Percentiles rank a stretch among this genome's conserved stretches.
phyloP scores from a whole-genome alignment of 2,329 filamentous ascomycete genomes.

The Salinomyces thailandicus region DNA sequence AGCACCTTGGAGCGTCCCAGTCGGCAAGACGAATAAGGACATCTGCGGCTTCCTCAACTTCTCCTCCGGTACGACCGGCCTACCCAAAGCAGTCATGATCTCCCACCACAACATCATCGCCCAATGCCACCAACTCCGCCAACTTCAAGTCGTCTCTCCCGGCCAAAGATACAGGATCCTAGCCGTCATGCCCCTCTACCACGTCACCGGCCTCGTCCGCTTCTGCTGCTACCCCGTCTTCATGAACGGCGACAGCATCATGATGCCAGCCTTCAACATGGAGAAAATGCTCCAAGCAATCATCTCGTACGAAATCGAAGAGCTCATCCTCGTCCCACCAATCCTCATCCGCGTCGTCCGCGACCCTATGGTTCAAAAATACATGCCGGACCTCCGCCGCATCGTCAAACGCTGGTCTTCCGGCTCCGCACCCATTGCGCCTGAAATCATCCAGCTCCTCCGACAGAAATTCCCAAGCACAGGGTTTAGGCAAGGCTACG shows the following conservation, averaged over 20 bases:
- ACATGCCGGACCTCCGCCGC: constrained; percentile 40
- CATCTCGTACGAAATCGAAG: constrained; percentile 40
- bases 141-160: constrained; percentile 36
- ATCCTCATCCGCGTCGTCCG: constrained; percentile 50
- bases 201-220: constrained; percentile 53
- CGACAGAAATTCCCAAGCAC: constrained; percentile 46
- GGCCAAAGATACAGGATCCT: constrained; percentile 38
- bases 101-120: constrained; percentile 41
- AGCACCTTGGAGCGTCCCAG: constrained; percentile 37
- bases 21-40: constrained; percentile 44
- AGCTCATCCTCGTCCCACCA: constrained; percentile 49
- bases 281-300: constrained; percentile 43
- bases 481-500: constrained; percentile 56
- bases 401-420: constrained; percentile 45
- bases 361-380: constrained; percentile 43
- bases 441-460: constrained; percentile 47
- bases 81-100: constrained; percentile 37
- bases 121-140: constrained; percentile 50
- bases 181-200: constrained; percentile 47
- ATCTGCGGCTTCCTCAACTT: constrained; percentile 42
- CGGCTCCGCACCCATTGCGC: constrained; percentile 48
- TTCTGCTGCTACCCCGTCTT: constrained; percentile 51
- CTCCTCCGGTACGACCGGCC: constrained; percentile 30
- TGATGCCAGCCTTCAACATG: constrained; percentile 56
- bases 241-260: constrained; percentile 52